A percentile compares a stretch with the other conserved stretches of the same genome.
Evolutionary conservation across 1,284 basidiomycete species (phyloP).

Genomic region (Marasmius fiardii): DNA sequence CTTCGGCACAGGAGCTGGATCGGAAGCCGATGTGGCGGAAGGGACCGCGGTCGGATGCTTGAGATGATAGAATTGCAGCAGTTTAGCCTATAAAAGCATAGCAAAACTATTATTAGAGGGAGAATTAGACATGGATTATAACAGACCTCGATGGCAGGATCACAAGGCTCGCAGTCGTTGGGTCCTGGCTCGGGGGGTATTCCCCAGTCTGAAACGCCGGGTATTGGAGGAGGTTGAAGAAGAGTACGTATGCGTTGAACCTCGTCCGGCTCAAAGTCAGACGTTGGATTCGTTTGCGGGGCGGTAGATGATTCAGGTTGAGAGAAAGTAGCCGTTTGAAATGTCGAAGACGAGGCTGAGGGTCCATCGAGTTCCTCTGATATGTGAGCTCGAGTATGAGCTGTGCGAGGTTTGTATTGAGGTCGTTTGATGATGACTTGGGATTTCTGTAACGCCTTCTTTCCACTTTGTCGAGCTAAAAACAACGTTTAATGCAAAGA

Average conservation of each 20-base stretch:
- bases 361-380: slow-evolving; percentile 33
- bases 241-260: slow-evolving; percentile 49
- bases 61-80: slow-evolving; percentile 70
- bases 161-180: slow-evolving; percentile 37
- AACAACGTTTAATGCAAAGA: no score
- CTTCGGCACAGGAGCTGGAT: slow-evolving; percentile 44
- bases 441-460: slow-evolving; percentile 32
- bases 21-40: no score
- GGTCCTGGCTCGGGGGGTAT: slow-evolving; percentile 59
- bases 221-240: slow-evolving; percentile 60
- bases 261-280: slow-evolving; percentile 33
- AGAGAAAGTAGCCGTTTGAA: not conserved
- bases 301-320: slow-evolving; percentile 17
- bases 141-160: slow-evolving; percentile 61
- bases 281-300: slow-evolving; percentile 14
- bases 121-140: not conserved
- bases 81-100: slow-evolving; percentile 57
- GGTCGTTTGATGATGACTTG: slow-evolving; percentile 60
- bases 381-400: slow-evolving; percentile 36
- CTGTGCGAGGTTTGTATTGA: slow-evolving; percentile 19
- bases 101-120: not conserved
- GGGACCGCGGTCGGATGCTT: slow-evolving; percentile 39
- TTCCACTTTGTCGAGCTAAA: slow-evolving; percentile 33
- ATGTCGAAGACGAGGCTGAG: not conserved
- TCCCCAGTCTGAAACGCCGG: slow-evolving; percentile 71